phyloP scores from a whole-genome alignment of 1,139 yeast species.

The Nematodospora anomalae region DNA sequence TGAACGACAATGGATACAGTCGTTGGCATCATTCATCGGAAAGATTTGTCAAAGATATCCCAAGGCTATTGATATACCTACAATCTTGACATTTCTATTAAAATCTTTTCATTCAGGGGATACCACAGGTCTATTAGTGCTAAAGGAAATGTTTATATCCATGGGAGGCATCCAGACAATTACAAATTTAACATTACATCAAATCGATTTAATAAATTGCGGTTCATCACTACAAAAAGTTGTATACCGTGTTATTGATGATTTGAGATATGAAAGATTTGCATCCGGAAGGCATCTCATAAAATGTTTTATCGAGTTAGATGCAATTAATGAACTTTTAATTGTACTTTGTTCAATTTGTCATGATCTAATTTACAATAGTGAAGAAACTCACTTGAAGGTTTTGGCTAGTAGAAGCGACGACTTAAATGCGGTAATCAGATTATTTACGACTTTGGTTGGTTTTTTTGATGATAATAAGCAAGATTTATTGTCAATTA shows the following conservation, averaged over 20 bases:
- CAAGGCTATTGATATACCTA: slow-evolving; percentile 49
- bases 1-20: slow-evolving; percentile 84
- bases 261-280: slow-evolving; percentile 44
- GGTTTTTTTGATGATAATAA: slow-evolving; percentile 48
- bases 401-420: slow-evolving; percentile 72
- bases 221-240: slow-evolving; percentile 57
- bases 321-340: slow-evolving; percentile 61
- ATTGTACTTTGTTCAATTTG: slow-evolving; percentile 59
- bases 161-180: slow-evolving; percentile 84
- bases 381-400: slow-evolving; percentile 59
- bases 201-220: slow-evolving; percentile 66
- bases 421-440: slow-evolving; percentile 64
- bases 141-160: slow-evolving; percentile 65
- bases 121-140: slow-evolving; percentile 62
- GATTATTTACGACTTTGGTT: slow-evolving; percentile 61
- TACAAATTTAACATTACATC: slow-evolving; percentile 62
- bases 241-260: slow-evolving; percentile 67
- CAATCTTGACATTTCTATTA: slow-evolving; percentile 59
- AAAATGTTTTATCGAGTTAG: slow-evolving; percentile 43
- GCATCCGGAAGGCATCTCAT: slow-evolving; percentile 58
- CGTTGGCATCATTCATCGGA: slow-evolving; percentile 66
- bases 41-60: slow-evolving; percentile 57
- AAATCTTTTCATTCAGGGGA: slow-evolving; percentile 67
- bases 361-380: slow-evolving; percentile 41
- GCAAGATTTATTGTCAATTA: slow-evolving; percentile 47